Base-by-base conservation (phyloP, 495 filamentous ascomycete species). In the Aspergillus avenaceus region DNA sequence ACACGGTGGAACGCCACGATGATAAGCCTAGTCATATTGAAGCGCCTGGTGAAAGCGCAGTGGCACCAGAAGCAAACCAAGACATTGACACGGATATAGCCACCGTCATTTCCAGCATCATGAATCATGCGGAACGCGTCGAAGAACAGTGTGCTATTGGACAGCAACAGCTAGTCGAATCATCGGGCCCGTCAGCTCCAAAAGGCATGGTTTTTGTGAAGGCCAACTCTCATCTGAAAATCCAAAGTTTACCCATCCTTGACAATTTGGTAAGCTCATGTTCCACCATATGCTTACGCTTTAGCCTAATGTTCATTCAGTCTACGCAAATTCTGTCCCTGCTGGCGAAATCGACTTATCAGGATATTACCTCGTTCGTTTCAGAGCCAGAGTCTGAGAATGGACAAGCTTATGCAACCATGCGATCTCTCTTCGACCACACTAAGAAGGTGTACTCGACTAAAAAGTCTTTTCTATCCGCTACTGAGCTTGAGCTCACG, bases 351-450 rank as follows among this genome's bases (percentile, higher is more conserved):
- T 84, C 83, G 5, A 75, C 75, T 28, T 88, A 86, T 45, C 71
- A 78, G 47, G 88, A 95, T 49, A 88, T 90, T 23, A 78, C 89
- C 13, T 80, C 78, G 14, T 84, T 90, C 42, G 77, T 90, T n/a
- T 83, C 83, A 0, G 78, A 87, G 26, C 73, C 78, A 8, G 82
- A 89, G 3, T 88, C 86, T 9, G 87, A 90, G 41, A 81, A 87
- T 49, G 81, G 86, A 7, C 86, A 86, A 61, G 84, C 87, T n/a
- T 97, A 95, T 66, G 75, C 78, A 5, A 84, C 84, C 6, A 79
- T 96, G 59, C 87, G 87, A 60, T 80, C 82, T 2, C 77, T 91
- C 1, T 95, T 96, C 54, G 84, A 91, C 48, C 79, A 88, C 41
- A 88, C 88, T 4, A 90, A 91, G 58, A 81, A 83, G 49, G 77